These are phyloP conservation scores for Nicotiana undulata DNA, from an alignment of 257 asterid species.

Conservation along the genomic window DNA sequence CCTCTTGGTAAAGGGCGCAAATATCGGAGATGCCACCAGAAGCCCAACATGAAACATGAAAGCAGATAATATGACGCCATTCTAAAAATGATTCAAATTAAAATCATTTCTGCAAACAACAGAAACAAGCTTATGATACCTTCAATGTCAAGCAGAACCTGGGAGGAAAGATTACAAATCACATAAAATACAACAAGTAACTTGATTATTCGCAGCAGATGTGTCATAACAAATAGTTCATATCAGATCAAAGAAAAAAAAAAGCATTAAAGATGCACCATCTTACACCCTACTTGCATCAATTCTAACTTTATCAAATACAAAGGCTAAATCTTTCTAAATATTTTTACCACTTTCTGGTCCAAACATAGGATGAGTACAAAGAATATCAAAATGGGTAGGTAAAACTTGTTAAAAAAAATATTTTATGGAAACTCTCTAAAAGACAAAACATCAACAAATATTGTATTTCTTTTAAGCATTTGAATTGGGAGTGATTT, in stretches of 20 bases:
- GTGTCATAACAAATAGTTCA: neutral
- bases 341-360: conserved; percentile 71
- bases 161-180: conserved; percentile 1
- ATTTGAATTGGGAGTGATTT: conserved; percentile 56
- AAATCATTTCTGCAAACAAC: conserved; percentile 63
- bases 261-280: conserved; percentile 35
- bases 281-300: conserved; percentile 69
- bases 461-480: conserved; percentile 46
- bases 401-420: conserved; percentile 47
- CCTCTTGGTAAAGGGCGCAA: conserved; percentile 72
- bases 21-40: conserved; percentile 89
- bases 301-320: conserved; percentile 62
- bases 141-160: neutral
- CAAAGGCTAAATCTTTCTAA: conserved; percentile 55
- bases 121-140: conserved; percentile 2
- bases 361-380: conserved; percentile 95
- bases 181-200: conserved; percentile 29
- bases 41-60: conserved; percentile 75
- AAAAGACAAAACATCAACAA: conserved; percentile 58
- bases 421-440: conserved; percentile 64
- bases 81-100: conserved; percentile 73
- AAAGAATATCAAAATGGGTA: conserved; percentile 55
- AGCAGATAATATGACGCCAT: conserved; percentile 90
- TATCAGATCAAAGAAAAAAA: neutral
- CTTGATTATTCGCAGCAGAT: conserved; percentile 15